Evolutionary conservation across 768 basidiomycete species (phyloP).

Genomic region (Pulveroboletus sp.): DNA sequence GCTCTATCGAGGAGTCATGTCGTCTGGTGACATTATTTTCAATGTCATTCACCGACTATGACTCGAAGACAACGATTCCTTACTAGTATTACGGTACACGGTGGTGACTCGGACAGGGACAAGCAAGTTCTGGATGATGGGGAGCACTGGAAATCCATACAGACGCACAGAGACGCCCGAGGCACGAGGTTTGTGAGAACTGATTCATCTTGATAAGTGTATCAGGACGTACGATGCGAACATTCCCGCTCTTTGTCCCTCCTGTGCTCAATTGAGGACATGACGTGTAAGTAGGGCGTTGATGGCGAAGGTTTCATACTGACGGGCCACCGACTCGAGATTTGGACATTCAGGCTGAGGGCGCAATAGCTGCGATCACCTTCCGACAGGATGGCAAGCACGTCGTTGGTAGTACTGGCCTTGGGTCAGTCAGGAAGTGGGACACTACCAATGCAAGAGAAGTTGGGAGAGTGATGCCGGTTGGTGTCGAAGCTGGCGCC

Average conservation of each 20-base stretch:
- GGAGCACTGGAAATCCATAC: not conserved
- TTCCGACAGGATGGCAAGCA: slow-evolving; percentile 3
- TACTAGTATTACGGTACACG: too few relatives aligned
- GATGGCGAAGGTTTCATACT: not conserved
- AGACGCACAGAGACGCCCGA: not conserved
- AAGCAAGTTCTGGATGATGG: too few relatives aligned
- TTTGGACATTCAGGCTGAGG: slow-evolving; percentile 2
- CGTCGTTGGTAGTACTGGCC: slow-evolving; percentile 2
- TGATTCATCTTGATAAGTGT: not conserved
- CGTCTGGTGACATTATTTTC: too few relatives aligned
- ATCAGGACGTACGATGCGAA: not conserved
- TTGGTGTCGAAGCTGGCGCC: not conserved
- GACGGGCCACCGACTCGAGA: not conserved
- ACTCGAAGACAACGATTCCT: too few relatives aligned
- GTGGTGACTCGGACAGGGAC: too few relatives aligned
- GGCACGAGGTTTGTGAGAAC: not conserved
- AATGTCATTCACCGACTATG: too few relatives aligned
- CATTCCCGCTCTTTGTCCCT: not conserved
- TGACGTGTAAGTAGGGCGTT: slow-evolving; percentile 1
- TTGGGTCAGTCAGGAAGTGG: slow-evolving; percentile 4
- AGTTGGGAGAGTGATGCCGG: not conserved
- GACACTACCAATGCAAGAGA: not conserved
- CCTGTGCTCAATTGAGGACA: not conserved
- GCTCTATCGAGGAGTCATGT: too few relatives aligned
- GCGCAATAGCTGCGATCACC: slow-evolving; percentile 2